These are phyloP conservation scores for Cercophora newfieldiana DNA, from an alignment of 495 filamentous ascomycete genomes.

Conservation along the genomic window DNA sequence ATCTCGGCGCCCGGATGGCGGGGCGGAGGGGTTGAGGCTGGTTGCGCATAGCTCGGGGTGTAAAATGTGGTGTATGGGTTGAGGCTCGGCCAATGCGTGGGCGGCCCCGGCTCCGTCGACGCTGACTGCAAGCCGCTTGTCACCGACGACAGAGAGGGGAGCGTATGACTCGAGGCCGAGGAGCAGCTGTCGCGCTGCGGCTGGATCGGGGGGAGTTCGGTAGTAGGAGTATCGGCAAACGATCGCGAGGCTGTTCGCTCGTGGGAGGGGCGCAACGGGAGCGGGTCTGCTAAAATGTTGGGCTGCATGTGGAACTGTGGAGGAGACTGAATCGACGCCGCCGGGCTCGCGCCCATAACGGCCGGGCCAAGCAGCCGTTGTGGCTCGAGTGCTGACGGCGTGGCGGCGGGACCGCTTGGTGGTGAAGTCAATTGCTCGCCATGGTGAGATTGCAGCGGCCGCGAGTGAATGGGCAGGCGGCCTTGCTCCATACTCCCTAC, in stretches of 20 bases:
- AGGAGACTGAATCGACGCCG: neutral
- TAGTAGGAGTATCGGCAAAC: constrained; percentile 36
- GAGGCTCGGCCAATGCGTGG: constrained; percentile 52
- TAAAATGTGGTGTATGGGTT: constrained; percentile 58
- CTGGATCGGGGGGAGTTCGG: constrained; percentile 48
- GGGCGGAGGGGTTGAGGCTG: constrained; percentile 31
- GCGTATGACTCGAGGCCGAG: constrained; percentile 19
- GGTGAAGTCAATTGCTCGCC: constrained; percentile 3
- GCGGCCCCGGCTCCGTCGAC: constrained; percentile 24
- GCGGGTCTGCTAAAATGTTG: neutral
- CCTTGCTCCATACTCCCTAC: constrained; percentile 38
- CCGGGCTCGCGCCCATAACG: constrained; percentile 11
- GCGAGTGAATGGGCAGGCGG: constrained; percentile 38
- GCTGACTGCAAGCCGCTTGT: constrained; percentile 38
- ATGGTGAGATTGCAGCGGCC: constrained; percentile 12
- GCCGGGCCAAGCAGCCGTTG: neutral
- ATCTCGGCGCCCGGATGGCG: constrained; percentile 35
- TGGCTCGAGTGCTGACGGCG: neutral
- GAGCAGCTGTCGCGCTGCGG: constrained; percentile 21
- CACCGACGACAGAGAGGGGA: constrained; percentile 48
- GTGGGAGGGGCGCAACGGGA: neutral
- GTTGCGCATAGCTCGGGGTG: constrained; percentile 40
- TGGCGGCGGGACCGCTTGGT: neutral
- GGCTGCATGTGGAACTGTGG: constrained; percentile 2
- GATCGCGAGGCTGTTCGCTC: constrained; percentile 23